Conservation (phyloP, 2,329 filamentous ascomycete genomes). For the Nectriaceae sp. region DNA sequence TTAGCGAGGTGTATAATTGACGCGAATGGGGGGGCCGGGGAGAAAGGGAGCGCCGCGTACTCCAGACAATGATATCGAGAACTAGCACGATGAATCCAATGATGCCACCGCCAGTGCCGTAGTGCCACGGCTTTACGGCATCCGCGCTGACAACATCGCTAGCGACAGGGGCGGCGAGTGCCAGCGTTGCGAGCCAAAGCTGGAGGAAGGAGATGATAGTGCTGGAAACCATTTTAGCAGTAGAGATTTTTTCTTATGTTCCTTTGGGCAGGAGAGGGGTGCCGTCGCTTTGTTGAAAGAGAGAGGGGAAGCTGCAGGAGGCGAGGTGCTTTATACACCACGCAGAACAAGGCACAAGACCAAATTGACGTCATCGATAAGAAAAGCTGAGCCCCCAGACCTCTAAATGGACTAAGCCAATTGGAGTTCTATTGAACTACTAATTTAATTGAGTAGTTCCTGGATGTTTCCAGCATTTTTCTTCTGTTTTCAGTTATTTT, state of each 20-base stretch:
- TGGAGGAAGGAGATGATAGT: slow-evolving; percentile 22
- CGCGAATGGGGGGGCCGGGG: background rate
- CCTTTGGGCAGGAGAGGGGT: background rate
- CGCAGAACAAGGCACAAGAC: background rate
- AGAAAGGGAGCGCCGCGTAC: slow-evolving; percentile 44
- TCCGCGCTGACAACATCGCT: slow-evolving; percentile 33
- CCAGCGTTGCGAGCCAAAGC: slow-evolving; percentile 49
- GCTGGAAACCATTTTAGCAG: slow-evolving; percentile 16
- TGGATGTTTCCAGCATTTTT: too few relatives aligned
- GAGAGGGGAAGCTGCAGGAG: background rate
- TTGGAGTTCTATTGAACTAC: too few relatives aligned
- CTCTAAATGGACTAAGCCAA: too few relatives aligned
- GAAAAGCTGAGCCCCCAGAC: background rate
- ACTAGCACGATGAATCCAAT: slow-evolving; percentile 62
- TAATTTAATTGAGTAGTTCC: too few relatives aligned
- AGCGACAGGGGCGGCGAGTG: slow-evolving; percentile 46
- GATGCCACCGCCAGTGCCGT: slow-evolving; percentile 62
- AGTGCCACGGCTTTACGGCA: slow-evolving; percentile 52
- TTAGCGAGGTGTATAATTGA: slow-evolving; percentile 9
- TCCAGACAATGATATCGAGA: slow-evolving; percentile 63
- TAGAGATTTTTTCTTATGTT: background rate
- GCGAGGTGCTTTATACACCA: background rate
- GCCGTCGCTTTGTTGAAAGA: background rate
- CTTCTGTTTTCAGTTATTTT: too few relatives aligned
- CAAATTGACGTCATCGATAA: background rate